Percentiles rank a stretch among this genome's conserved stretches.
Evolutionary conservation across 1,139 yeast genomes (phyloP).

Genomic region (Taiozyma sp.): DNA sequence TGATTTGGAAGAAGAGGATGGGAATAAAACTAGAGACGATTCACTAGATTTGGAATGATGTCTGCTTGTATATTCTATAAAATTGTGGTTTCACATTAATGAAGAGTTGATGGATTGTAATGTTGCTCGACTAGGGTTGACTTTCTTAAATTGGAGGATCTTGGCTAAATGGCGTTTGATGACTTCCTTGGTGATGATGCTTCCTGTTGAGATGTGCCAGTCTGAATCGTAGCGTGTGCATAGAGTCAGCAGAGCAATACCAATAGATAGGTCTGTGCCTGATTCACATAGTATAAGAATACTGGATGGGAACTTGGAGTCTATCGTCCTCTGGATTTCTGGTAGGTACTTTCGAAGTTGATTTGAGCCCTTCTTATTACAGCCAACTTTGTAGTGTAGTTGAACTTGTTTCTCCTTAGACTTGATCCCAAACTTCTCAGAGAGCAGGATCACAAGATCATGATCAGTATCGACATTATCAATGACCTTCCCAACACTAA

Average conservation of each 20-base stretch:
- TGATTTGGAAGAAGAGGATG: constrained; percentile 4
- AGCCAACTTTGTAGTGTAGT: constrained; percentile 27
- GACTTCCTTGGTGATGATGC: constrained; percentile 40
- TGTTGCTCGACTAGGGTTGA: constrained; percentile 76
- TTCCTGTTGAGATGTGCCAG: constrained; percentile 30
- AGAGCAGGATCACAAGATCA: constrained; percentile 9
- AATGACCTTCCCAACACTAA: constrained; percentile 15
- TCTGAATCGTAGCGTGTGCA: constrained; percentile 40
- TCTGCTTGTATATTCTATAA: background rate
- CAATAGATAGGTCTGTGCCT: constrained; percentile 64
- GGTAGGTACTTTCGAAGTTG: constrained; percentile 43
- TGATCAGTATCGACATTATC: constrained; percentile 5
- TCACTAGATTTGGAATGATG: background rate
- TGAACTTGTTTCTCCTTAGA: constrained; percentile 1
- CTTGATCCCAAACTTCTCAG: constrained; percentile 4
- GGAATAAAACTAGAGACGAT: background rate
- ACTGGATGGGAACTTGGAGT: constrained; percentile 6
- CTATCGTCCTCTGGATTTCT: constrained; percentile 26
- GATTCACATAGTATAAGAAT: constrained; percentile 52
- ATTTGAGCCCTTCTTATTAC: constrained; percentile 63
- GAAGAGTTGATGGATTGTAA: constrained; percentile 58
- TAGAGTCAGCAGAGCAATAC: constrained; percentile 49
- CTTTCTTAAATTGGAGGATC: constrained; percentile 40
- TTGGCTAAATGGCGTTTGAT: constrained; percentile 55
- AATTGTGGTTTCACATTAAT: constrained; percentile 31